A percentile compares a stretch with the other conserved stretches of the same genome.
Evolutionary conservation across 169 alveolate genomes (phyloP).

Genomic region (Plasmodium chabaudi): DNA sequence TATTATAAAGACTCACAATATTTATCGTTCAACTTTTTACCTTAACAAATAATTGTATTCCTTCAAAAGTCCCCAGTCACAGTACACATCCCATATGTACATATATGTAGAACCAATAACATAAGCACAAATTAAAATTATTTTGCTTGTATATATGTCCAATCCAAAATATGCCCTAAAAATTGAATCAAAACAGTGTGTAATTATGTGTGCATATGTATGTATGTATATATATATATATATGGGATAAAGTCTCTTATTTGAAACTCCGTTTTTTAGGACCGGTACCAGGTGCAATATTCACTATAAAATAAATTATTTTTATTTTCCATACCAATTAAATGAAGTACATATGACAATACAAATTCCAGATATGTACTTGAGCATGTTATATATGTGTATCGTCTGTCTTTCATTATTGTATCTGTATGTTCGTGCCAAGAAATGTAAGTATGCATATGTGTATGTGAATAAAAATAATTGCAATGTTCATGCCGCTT

Average conservation of each 20-base stretch:
- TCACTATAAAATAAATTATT: too few relatives aligned
- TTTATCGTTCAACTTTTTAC: slow-evolving; percentile 20
- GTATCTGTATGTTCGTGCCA: slow-evolving; percentile 86
- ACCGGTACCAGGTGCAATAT: too few relatives aligned
- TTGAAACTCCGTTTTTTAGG: too few relatives aligned
- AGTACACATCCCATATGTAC: slow-evolving; percentile 89
- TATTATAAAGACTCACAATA: background rate
- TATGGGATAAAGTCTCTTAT: background rate
- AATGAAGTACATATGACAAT: slow-evolving; percentile 75
- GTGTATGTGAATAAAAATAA: slow-evolving; percentile 47
- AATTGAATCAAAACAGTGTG: background rate
- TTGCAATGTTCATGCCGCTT: background rate
- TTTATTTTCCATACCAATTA: slow-evolving; percentile 52
- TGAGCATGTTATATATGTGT: slow-evolving; percentile 44
- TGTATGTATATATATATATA: background rate
- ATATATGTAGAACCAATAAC: slow-evolving; percentile 87
- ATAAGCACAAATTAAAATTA: slow-evolving; percentile 84
- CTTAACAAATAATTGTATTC: slow-evolving; percentile 77
- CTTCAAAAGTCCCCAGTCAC: slow-evolving; percentile 91
- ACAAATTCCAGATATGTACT: slow-evolving; percentile 64
- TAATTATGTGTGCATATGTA: slow-evolving; percentile 27
- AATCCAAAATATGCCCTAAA: slow-evolving; percentile 64
- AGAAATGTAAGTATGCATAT: slow-evolving; percentile 85
- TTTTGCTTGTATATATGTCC: slow-evolving; percentile 76
- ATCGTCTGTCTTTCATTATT: slow-evolving; percentile 68